These are phyloP conservation scores for Panaeolus cyanescens DNA, from an alignment of 768 basidiomycete species.

Conservation along the genomic window DNA sequence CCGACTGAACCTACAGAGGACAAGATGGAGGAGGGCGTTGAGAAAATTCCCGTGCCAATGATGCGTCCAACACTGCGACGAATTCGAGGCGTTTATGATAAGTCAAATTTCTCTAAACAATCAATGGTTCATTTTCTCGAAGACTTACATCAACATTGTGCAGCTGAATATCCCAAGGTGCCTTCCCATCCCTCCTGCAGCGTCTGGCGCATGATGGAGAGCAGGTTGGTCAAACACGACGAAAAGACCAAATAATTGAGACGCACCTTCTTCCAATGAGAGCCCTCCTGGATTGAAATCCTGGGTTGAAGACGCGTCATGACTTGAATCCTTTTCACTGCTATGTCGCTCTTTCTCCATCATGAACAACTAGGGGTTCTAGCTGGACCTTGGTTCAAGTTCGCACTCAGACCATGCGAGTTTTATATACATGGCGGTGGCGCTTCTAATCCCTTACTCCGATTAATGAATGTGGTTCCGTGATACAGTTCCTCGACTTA, in stretches of 20 bases:
- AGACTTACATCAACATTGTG: constrained; percentile 51
- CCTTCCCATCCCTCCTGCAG: constrained; percentile 58
- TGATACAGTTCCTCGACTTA: neutral
- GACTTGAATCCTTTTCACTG: neutral
- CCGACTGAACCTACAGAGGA: constrained; percentile 57
- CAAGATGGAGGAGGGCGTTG: constrained; percentile 61
- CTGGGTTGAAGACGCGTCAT: neutral
- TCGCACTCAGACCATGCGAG: too few relatives aligned
- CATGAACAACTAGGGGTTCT: too few relatives aligned
- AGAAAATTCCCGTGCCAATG: constrained; percentile 69
- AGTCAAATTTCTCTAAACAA: neutral
- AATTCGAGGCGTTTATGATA: neutral
- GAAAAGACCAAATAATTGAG: too few relatives aligned
- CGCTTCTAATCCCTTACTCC: neutral
- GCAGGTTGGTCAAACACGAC: neutral
- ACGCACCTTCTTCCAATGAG: constrained; percentile 51
- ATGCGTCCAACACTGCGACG: constrained; percentile 48
- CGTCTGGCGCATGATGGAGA: constrained; percentile 27
- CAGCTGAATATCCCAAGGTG: constrained; percentile 59
- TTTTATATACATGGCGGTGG: neutral
- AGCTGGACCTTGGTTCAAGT: too few relatives aligned
- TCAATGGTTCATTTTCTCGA: neutral
- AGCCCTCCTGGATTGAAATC: constrained; percentile 40
- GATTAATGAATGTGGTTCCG: neutral
- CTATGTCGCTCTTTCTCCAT: neutral